These are phyloP conservation scores for Termitomyces eurrhizus DNA, from an alignment of 768 basidiomycete genomes.

Conservation along the genomic window DNA sequence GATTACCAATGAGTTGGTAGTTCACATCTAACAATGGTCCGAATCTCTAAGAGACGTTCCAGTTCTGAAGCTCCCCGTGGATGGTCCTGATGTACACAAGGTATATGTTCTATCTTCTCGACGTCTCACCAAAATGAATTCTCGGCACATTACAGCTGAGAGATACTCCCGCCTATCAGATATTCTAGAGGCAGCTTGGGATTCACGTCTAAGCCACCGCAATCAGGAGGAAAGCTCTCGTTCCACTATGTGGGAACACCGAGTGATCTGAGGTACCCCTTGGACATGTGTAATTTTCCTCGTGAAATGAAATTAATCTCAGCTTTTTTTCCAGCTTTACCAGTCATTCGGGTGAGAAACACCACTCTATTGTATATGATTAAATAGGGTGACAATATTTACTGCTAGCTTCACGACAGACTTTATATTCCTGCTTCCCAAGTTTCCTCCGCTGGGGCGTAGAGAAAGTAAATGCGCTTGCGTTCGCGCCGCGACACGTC, in stretches of 20 bases:
- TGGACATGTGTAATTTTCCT: background rate
- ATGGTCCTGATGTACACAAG: background rate
- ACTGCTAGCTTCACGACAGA: background rate
- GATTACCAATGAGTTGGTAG: background rate
- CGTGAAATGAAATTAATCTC: background rate
- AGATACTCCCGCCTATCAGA: background rate
- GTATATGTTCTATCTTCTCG: background rate
- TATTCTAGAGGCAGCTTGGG: background rate
- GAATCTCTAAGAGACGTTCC: background rate
- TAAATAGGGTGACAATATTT: background rate
- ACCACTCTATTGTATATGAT: background rate
- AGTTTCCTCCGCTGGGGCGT: constrained; percentile 3
- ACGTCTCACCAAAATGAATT: too few relatives aligned
- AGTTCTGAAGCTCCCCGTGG: background rate
- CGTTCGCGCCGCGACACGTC: background rate
- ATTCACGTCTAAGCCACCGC: background rate
- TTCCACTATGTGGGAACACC: background rate
- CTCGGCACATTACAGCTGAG: background rate
- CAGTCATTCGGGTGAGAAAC: background rate
- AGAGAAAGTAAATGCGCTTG: background rate
- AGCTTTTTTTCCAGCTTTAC: background rate
- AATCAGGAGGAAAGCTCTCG: background rate
- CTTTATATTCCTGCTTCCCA: background rate
- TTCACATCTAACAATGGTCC: too few relatives aligned
- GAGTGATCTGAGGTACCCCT: background rate